Base-by-base conservation (phyloP, 352 stramenopile genomes). In the Pelagophyceae sp. region DNA sequence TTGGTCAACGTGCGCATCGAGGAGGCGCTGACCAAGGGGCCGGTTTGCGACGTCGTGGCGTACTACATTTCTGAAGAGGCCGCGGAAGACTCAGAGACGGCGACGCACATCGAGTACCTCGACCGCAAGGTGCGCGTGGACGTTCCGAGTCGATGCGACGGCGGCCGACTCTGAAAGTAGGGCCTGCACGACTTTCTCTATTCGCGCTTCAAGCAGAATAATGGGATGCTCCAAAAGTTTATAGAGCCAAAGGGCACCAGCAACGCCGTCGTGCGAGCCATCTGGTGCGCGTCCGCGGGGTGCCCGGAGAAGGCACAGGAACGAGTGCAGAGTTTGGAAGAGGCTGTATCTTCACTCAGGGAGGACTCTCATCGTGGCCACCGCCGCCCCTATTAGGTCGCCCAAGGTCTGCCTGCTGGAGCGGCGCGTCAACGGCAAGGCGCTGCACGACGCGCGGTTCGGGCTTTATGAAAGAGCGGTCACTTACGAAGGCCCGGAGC, bases 391-490 rank as follows among this genome's bases (percentile, higher is more conserved):
- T n/a, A n/a, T n/a, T n/a, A n/a, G n/a, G n/a, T 96, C 92, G 60
- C 94, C 94, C 11, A 98, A 97, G 77, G 88, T 98, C 75, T 97
- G 94, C 74, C 81, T 98, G 5, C 80, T 97, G 17, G 94, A 98
- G 82, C 89, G 93, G 37, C 88, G 91, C 40, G 85, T 94, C 58
- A 98, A 97, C 81, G 83, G 88, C 27, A 89, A 93, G 80, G 87
- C 91, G 61, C 82, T 98, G 2, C 88, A 95, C 76, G 94, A 98
- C 81, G 85, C 85, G 54, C 85, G 92, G 25, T 97, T 91, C 81
- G 92, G 88, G 38, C 82, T 98, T 45, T 98, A 96, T 79, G 94
- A 98, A 80, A 88, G 92, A 29, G 87, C 87, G 29, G 91, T 98
- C 38, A 98, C 94, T 32, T 98, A 97, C 72, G 94, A 98, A 78